Evolutionary conservation across 441 rosid species (phyloP), one percentile per base, ranked within the genome.

Genomic region (Erodium moschatum): DNA sequence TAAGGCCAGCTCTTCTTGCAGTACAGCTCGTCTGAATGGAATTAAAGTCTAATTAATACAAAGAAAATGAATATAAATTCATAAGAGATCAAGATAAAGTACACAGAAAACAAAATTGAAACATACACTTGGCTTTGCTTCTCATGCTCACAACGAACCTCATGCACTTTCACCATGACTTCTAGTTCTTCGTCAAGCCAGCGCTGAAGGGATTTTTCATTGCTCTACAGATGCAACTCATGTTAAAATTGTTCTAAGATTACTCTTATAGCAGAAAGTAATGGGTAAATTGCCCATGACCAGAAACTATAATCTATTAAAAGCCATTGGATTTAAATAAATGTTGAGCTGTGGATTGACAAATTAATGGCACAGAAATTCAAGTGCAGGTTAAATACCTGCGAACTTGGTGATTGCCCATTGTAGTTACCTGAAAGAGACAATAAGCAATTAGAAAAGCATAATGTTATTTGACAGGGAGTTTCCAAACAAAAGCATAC

Each of bases 81-180:
- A 61, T 1, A 21, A 12, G 21, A 21, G 64, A 12, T 20, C 11
- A 61, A 8, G 64, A 12, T 60, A 6, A 56, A 19, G 62, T 56
- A 6, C 62, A 54, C 27, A 56, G 24, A 56, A 19, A 1, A 42
- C 48, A 42, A 8, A 42, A 42, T 10, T 42, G 48, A 50, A 61
- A 80, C 90, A 71, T 77, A 88, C 93, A 85, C 75, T 81, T 84
- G 93, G 73, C 78, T 79, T 83, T 88, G 93, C 73, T 81, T 86
- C 76, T 85, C 83, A 8, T 81, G 77, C 71, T 85, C 84, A 67
- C 69, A 73, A 66, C 85, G 90, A 73, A 88, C 89, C 80, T 83
- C 87, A 44, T 79, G 84, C 71, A 85, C 82, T 71, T 88, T 80
- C 64, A 72, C 83, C 77, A 76, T 69, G 67, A 86, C 85, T 81